These are phyloP conservation scores for Dictyostelium intermedium DNA, from an alignment of 78 protist species.

Conservation along the genomic window DNA sequence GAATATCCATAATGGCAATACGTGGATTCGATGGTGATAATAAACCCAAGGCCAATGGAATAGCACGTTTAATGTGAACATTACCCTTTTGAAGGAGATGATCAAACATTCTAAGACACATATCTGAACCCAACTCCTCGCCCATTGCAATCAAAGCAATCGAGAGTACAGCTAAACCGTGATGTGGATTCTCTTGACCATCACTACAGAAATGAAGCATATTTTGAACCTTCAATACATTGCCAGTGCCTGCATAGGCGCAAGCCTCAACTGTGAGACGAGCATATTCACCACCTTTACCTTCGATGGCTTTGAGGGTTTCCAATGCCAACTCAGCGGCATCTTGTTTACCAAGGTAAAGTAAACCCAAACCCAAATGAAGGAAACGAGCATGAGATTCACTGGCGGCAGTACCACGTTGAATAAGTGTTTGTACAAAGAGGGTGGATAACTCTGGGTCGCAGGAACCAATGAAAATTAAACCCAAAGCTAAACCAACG, in stretches of 20 bases:
- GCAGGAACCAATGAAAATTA: conserved; percentile 94
- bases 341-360: conserved; percentile 89
- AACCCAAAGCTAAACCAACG: conserved; percentile 93
- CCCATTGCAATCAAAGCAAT: conserved; percentile 97
- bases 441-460: conserved; percentile 82
- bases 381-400: conserved; percentile 71
- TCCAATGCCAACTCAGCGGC: conserved; percentile 89
- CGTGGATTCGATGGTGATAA: conserved; percentile 92
- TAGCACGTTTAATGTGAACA: conserved; percentile 80
- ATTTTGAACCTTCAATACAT: conserved; percentile 96
- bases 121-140: conserved; percentile 96
- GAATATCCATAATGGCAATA: conserved; percentile 90
- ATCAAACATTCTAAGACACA: conserved; percentile 94
- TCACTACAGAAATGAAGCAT: conserved; percentile 88
- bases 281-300: conserved; percentile 72
- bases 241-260: conserved; percentile 99
- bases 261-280: conserved; percentile 88
- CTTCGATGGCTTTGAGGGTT: conserved; percentile 84
- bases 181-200: conserved; percentile 80
- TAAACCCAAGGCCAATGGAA: conserved; percentile 97
- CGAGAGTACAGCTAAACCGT: conserved; percentile 92
- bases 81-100: conserved; percentile 93
- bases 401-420: conserved; percentile 2
- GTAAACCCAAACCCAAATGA: conserved; percentile 88
- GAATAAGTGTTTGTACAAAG: conserved; percentile 78